Evolutionary conservation across 345 rosid genomes (phyloP).

Genomic region (Pistacia integerrima): DNA sequence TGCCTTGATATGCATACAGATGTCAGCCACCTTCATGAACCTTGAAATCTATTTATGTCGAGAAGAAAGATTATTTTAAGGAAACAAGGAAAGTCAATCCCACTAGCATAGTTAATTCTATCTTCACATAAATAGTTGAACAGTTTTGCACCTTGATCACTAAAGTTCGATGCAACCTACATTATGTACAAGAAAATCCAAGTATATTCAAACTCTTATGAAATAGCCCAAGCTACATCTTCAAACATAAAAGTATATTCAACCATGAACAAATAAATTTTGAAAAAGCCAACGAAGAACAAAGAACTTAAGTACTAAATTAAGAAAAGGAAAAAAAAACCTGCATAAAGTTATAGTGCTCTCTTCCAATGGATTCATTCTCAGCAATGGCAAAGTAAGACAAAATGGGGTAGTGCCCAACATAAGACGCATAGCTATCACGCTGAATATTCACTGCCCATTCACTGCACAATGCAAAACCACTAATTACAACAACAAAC

Average conservation of each 20-base stretch:
- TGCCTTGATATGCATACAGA: neutral
- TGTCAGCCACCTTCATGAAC: neutral
- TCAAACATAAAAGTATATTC: neutral
- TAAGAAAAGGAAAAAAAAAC: constrained; percentile 27
- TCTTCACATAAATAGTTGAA: neutral
- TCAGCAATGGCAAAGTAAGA: constrained; percentile 90
- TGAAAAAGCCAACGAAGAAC: neutral
- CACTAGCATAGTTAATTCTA: neutral
- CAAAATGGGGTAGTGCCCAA: constrained; percentile 84
- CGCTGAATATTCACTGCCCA: constrained; percentile 96
- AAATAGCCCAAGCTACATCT: neutral
- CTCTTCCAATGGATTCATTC: constrained; percentile 89
- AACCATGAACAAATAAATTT: neutral
- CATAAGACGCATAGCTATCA: constrained; percentile 87
- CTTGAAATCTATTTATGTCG: too few relatives aligned
- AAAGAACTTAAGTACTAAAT: neutral
- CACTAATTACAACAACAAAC: neutral
- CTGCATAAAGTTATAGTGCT: constrained; percentile 96
- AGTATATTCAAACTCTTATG: too few relatives aligned
- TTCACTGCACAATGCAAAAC: constrained; percentile 46
- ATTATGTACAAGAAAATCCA: too few relatives aligned
- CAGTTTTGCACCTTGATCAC: neutral
- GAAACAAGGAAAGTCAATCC: neutral
- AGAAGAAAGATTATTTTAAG: neutral
- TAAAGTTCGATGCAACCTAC: too few relatives aligned